phyloP scores from a whole-genome alignment of 2,329 filamentous ascomycete species.

The Pseudocercospora crystallina region DNA sequence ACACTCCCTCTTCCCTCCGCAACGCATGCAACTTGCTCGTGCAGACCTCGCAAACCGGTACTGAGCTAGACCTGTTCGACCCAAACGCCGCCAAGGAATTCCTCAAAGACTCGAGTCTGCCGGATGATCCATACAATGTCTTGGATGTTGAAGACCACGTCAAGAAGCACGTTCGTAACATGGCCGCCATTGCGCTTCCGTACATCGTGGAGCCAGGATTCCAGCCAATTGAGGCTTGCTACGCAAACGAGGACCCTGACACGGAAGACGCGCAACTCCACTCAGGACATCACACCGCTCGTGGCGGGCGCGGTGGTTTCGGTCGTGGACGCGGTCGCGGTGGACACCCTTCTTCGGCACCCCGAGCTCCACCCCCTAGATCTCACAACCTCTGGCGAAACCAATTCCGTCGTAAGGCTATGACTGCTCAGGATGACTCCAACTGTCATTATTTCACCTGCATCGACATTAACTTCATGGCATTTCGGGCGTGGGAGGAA shows the following conservation, averaged over 20 bases:
- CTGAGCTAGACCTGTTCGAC: slow-evolving; percentile 6
- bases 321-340: background rate
- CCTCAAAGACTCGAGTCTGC: background rate
- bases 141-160: background rate
- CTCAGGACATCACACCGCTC: too few species aligned
- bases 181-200: background rate
- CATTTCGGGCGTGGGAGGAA: too few species aligned
- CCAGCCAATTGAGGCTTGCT: background rate
- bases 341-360: background rate
- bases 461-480: too few species aligned
- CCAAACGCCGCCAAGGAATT: background rate
- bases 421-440: slow-evolving; percentile 7
- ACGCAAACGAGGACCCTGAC: background rate
- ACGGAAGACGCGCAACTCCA: background rate
- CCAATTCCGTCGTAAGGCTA: background rate
- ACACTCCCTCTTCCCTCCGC: background rate
- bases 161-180: slow-evolving; percentile 8
- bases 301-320: too few species aligned
- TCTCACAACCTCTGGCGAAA: background rate
- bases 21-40: slow-evolving; percentile 2
- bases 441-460: slow-evolving; percentile 14
- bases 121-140: background rate
- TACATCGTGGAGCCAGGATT: slow-evolving; percentile 1
- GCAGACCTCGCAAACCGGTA: background rate
- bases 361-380: background rate